phyloP scores from a whole-genome alignment of 257 asterid species.

The Rubia yunnanensis region DNA sequence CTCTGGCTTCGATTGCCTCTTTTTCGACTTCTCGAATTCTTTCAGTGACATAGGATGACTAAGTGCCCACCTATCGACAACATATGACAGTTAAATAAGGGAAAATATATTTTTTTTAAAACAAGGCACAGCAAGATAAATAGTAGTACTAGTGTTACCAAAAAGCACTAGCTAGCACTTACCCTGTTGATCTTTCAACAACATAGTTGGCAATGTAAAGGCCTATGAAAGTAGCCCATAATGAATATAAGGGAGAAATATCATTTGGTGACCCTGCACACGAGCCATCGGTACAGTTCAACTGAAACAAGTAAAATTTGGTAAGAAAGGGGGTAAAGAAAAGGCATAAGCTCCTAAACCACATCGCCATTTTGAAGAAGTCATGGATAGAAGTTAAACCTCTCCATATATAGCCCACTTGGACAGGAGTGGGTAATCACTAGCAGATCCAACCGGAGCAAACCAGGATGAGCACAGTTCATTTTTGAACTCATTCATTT shows the following conservation, averaged over 20 bases:
- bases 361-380: neutral
- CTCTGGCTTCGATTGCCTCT: constrained; percentile 88
- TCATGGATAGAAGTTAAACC: constrained; percentile 33
- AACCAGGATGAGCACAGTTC: constrained; percentile 96
- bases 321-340: neutral
- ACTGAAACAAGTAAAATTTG: constrained; percentile 41
- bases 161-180: constrained; percentile 25
- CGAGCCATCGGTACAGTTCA: constrained; percentile 59
- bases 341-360: constrained; percentile 20
- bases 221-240: constrained; percentile 98
- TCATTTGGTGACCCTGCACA: constrained; percentile 85
- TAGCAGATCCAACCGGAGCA: constrained; percentile 99
- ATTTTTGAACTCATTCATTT: constrained; percentile 76
- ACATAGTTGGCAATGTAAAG: constrained; percentile 99
- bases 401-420: constrained; percentile 98
- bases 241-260: constrained; percentile 91
- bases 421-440: constrained; percentile 86
- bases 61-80: constrained; percentile 82
- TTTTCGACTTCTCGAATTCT: constrained; percentile 76
- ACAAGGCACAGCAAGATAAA: constrained; percentile 1
- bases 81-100: neutral
- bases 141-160: neutral
- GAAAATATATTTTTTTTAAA: neutral
- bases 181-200: constrained; percentile 98
- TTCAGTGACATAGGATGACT: constrained; percentile 86